phyloP scores from a whole-genome alignment of 2,329 filamentous ascomycete genomes.

The Passalora sequoiae region DNA sequence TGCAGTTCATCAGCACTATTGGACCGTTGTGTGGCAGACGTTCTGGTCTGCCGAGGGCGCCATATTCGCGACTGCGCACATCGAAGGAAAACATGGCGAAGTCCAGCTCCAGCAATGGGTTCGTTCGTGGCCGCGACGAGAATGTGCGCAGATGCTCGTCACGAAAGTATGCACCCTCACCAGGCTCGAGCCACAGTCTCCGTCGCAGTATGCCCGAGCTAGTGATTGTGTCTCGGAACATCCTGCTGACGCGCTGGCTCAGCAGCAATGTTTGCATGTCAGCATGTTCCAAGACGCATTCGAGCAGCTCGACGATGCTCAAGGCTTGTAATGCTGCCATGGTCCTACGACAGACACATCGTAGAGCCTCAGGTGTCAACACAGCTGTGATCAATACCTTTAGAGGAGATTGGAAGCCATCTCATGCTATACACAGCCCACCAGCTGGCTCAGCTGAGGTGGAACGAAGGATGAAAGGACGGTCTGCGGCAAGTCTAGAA shows the following conservation, averaged over 20 bases:
- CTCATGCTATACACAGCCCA: background rate
- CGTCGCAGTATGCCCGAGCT: constrained; percentile 6
- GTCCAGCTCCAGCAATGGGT: background rate
- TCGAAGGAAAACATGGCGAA: background rate
- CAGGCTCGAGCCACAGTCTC: constrained; percentile 8
- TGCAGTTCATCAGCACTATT: background rate
- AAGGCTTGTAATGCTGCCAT: constrained; percentile 9
- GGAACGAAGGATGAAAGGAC: background rate
- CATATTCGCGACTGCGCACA: background rate
- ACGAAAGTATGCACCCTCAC: background rate
- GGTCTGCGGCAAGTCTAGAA: background rate
- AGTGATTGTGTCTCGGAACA: constrained; percentile 5
- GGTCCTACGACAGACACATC: background rate
- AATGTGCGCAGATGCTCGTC: background rate
- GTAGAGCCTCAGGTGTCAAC: background rate
- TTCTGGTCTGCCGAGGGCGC: background rate
- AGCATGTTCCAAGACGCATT: constrained; percentile 8
- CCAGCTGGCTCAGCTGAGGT: background rate
- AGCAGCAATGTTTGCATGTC: constrained; percentile 11
- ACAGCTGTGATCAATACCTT: background rate
- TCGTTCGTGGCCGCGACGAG: background rate
- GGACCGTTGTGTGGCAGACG: background rate
- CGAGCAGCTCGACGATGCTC: constrained; percentile 13
- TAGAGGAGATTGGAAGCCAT: no score
- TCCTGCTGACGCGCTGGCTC: constrained; percentile 6